Evolutionary conservation across 108 stramenopile species (phyloP), one percentile per base, ranked within the genome.

Genomic region (Mediolabrus comicus): DNA sequence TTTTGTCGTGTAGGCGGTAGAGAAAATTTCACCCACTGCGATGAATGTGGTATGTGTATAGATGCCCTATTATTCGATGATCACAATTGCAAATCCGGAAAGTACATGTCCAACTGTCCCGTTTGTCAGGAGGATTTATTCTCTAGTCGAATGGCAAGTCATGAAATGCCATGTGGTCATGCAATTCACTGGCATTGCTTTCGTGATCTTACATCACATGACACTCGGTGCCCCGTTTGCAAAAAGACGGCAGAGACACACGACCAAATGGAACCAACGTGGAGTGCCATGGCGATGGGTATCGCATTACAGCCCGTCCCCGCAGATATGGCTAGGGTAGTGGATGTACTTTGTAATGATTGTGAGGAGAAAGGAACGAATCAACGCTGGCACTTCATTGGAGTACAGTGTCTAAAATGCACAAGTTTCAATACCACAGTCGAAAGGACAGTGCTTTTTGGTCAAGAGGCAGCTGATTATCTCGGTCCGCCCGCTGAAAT

Each of bases 21-120:
- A 27, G 91, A 91, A 62, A 74, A 88, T 56, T 95, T 92, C 62
- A 80, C 85, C 11, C 94, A 95, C 65, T 95, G 94, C 68, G 66
- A 85, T 25, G 89, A 92, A 65, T 95, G 94, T 53, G 91, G 94
- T 56, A 95, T 92, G 94, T 95, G 94, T 73, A 95, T 95, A 57
- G 88, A 88, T 26, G 85, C 88, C 28, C 75, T 71, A 52, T 82
- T 92, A 17, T 95, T 90, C 65, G 74, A 88, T 9, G 85, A 85
- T 25, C 94, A 95, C 53, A 90, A 89, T 60, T 95, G 94, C 63
- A 91, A 89, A 68, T 81, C 82, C 52, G 94, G 91, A 49, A 95
- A 92, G 71, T 95, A 95, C 83, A 92, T 92, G 81, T 84, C 84
- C 73, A 95, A 91, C 54, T 95, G 94, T 52, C 94, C 94, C 7